phyloP scores from a whole-genome alignment of 805 yeast species.

The Lipomyces spencermartinsiae region DNA sequence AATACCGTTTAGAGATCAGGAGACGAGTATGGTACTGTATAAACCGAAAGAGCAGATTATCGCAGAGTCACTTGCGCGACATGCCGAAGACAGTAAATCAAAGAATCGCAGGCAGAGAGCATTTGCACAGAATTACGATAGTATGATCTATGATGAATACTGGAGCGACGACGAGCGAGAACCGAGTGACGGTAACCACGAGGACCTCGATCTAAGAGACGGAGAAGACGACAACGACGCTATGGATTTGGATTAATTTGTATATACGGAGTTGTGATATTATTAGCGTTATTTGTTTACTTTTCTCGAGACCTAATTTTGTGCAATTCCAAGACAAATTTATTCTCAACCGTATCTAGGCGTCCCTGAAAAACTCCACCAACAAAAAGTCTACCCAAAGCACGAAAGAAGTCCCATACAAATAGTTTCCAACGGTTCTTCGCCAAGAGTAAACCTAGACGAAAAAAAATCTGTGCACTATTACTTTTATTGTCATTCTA shows the following conservation, averaged over 20 bases:
- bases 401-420: background rate
- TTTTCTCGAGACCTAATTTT: background rate
- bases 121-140: slow-evolving; percentile 3
- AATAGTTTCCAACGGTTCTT: too few species aligned
- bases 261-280: background rate
- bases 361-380: background rate
- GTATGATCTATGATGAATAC: slow-evolving; percentile 6
- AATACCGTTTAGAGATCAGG: slow-evolving; percentile 15
- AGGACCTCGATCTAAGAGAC: background rate
- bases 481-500: too few species aligned
- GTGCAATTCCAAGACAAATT: background rate
- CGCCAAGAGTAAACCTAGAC: too few species aligned
- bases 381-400: background rate
- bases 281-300: background rate
- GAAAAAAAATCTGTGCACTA: background rate
- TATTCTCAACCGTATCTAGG: background rate
- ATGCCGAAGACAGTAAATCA: slow-evolving; percentile 8
- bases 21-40: slow-evolving; percentile 29
- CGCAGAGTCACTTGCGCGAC: slow-evolving; percentile 35
- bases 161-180: slow-evolving; percentile 35
- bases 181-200: slow-evolving; percentile 11
- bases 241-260: slow-evolving; percentile 26
- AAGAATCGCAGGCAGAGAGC: too few species aligned
- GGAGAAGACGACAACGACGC: slow-evolving; percentile 10
- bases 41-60: slow-evolving; percentile 33